Percentiles rank a stretch among this genome's conserved stretches.
phyloP scores from a whole-genome alignment of 2,329 filamentous ascomycete genomes.

The Pseudohalonectria lignicola region DNA sequence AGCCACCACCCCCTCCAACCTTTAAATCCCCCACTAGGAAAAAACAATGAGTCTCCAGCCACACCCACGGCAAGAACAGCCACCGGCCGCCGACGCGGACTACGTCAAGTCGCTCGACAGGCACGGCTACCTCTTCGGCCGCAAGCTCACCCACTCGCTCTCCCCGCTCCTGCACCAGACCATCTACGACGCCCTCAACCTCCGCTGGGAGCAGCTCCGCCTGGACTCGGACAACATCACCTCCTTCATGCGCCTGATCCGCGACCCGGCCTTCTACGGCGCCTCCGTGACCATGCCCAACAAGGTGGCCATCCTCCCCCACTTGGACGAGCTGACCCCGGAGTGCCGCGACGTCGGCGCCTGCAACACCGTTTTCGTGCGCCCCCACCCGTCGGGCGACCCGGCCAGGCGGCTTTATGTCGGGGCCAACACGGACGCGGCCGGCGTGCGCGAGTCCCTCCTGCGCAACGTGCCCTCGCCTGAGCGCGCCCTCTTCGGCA shows the following conservation, averaged over 20 bases:
- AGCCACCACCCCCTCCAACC: too few species aligned
- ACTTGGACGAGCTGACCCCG: constrained; percentile 62
- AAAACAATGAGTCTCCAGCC: too few species aligned
- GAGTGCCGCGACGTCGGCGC: constrained; percentile 66
- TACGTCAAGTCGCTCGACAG: constrained; percentile 26
- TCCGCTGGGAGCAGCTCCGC: constrained; percentile 40
- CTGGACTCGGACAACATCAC: constrained; percentile 40
- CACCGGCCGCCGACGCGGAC: too few species aligned
- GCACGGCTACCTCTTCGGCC: constrained; percentile 46
- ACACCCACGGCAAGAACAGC: too few species aligned
- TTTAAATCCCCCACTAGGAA: too few species aligned
- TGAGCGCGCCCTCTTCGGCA: constrained; percentile 36
- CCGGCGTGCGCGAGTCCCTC: constrained; percentile 67
- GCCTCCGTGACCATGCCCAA: constrained; percentile 75
- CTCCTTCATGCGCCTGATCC: constrained; percentile 37
- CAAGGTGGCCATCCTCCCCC: constrained; percentile 64
- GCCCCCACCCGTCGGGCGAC: constrained; percentile 28
- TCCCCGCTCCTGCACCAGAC: constrained; percentile 43
- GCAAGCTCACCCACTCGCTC: constrained; percentile 42
- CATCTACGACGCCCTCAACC: constrained; percentile 37
- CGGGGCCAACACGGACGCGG: constrained; percentile 73
- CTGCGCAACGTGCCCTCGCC: constrained; percentile 37
- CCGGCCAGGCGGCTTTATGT: constrained; percentile 40
- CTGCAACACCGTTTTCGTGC: constrained; percentile 68
- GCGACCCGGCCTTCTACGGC: constrained; percentile 51